phyloP scores from a whole-genome alignment of 176 grass and related monocot genomes.

The Secale cereale region DNA sequence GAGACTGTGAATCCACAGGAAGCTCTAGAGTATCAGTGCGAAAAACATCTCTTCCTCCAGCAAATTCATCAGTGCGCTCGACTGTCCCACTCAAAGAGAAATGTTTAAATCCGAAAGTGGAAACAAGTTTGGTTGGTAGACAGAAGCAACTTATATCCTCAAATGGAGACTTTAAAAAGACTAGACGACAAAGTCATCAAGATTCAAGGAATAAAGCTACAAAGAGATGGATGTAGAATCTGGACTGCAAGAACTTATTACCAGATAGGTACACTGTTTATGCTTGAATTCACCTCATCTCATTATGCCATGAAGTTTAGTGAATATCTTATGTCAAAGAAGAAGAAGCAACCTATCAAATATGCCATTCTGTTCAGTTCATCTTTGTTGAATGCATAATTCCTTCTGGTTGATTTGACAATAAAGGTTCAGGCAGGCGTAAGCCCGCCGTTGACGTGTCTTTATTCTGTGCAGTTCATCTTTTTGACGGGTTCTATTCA shows the following conservation, averaged over 20 bases:
- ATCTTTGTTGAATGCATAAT: conserved; percentile 13
- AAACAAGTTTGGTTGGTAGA: conserved; percentile 33
- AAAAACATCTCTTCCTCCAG: conserved; percentile 3
- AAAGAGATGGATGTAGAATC: conserved; percentile 64
- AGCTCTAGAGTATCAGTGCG: conserved; percentile 10
- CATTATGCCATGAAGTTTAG: not conserved
- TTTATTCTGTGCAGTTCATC: conserved; percentile 2
- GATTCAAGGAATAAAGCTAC: conserved; percentile 40
- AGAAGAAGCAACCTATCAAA: not conserved
- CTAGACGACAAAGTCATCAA: conserved; percentile 34
- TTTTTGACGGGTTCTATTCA: not conserved
- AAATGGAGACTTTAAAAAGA: conserved; percentile 68
- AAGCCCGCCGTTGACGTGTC: too few relatives aligned
- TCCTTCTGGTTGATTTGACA: too few relatives aligned
- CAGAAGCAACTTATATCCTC: conserved; percentile 39
- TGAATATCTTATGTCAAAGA: not conserved
- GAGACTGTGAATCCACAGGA: not conserved
- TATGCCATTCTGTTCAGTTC: not conserved
- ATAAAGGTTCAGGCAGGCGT: too few relatives aligned
- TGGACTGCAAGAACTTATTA: not conserved
- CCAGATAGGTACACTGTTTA: conserved; percentile 25
- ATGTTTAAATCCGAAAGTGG: conserved; percentile 21
- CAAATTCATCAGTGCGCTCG: not conserved
- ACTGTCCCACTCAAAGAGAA: conserved; percentile 53
- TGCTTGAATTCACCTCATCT: not conserved